phyloP scores from a whole-genome alignment of 257 asterid species.

The Paulownia fortunei region DNA sequence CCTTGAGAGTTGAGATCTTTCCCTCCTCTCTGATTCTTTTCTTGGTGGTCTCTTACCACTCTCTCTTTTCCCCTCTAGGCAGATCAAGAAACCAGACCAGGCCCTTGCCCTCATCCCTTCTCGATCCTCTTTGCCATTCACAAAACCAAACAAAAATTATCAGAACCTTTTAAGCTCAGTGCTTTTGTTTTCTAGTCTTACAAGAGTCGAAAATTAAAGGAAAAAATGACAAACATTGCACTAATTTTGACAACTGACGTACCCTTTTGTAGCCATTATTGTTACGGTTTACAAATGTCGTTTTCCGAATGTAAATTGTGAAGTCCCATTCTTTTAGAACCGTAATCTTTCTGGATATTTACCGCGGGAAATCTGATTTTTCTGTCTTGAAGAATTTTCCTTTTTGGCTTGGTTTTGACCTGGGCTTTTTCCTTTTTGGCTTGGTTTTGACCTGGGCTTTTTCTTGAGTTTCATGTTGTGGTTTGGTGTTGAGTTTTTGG shows the following conservation, averaged over 20 bases:
- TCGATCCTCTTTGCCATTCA: neutral
- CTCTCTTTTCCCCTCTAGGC: neutral
- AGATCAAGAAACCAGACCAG: constrained; percentile 15
- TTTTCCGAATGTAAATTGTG: constrained; percentile 13
- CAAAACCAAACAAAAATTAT: neutral
- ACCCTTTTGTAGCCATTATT: neutral
- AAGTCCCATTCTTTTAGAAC: neutral
- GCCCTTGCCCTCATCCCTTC: neutral
- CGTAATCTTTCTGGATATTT: constrained; percentile 21
- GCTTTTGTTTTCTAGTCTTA: constrained; percentile 9
- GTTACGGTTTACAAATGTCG: constrained; percentile 16
- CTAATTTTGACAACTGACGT: constrained; percentile 19
- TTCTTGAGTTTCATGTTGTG: neutral
- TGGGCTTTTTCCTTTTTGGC: neutral
- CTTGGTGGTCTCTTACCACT: neutral
- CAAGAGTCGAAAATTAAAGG: neutral
- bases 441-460: too few relatives aligned
- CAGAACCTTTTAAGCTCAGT: neutral
- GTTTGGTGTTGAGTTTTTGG: neutral
- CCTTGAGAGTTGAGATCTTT: constrained; percentile 5
- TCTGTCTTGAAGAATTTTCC: constrained; percentile 10
- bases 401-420: constrained; percentile 12
- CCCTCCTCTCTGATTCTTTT: constrained; percentile 31
- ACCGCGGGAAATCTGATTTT: constrained; percentile 25
- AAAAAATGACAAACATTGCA: neutral